Evolutionary conservation across 768 basidiomycete genomes (phyloP), one percentile per base, ranked within the genome.

Genomic region (Lactarius evosmus): DNA sequence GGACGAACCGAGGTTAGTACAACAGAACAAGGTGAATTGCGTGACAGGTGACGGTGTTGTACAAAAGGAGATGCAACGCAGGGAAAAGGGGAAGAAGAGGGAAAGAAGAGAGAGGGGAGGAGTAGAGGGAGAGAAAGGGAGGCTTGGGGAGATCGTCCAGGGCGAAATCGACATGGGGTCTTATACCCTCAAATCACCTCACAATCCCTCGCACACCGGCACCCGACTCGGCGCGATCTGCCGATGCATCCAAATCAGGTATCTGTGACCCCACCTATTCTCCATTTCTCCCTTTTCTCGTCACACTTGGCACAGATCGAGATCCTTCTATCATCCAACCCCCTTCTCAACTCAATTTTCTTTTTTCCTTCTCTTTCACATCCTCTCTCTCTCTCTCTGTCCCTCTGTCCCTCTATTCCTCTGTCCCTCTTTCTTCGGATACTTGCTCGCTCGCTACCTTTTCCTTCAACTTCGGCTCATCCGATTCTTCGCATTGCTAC

Each of bases 1-100:
- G 66, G 63, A 73, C 61, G 41, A 64, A 68, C 65, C 62, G 61
- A 67, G 68, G 63, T 63, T 58, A 68, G 68, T 67, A 63, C 65
- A 71, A 74, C 74, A 68, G n/a, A 64, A 58, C 58, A 63, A 46
- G 55, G 58, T 55, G 53, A 70, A 78, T 22, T 69, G 70, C 75
- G 78, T 77, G 76, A 76, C 77, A 71, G 73, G 71, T 74, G 72
- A 74, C 34, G 41, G 17, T 60, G 75, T 75, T 71, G 72, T 72
- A 69, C 67, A 60, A 70, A 66, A 58, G 62, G 67, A 55, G 61
- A 60, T 36, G 40, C 40, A 59, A 49, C 19, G 49, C 41, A 62
- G 50, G 33, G 60, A 62, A 33, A 30, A 60, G 52, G 66, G 60
- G 46, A 55, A 33, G 32, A 62, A 65, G 66, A 67, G 61, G 61